These are phyloP conservation scores for Anisogramma anomala DNA, from an alignment of 2,329 filamentous ascomycete species.

Conservation along the genomic window DNA sequence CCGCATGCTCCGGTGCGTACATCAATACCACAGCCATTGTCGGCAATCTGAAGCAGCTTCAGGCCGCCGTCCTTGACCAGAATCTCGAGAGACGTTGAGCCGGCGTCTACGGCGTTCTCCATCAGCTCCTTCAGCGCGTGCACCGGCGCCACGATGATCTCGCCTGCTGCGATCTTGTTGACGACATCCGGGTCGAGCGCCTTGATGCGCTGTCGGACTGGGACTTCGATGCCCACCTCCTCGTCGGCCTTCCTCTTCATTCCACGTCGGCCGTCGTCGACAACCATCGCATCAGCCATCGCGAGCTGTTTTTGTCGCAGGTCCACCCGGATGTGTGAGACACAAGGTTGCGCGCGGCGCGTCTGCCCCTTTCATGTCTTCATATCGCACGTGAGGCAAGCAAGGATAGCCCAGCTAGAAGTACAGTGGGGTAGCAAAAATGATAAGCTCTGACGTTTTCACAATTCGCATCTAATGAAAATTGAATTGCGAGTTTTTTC, in stretches of 20 bases:
- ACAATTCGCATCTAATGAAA: too few relatives aligned
- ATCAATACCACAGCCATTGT: slow-evolving; percentile 93
- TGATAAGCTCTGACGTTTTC: too few relatives aligned
- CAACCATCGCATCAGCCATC: slow-evolving; percentile 33
- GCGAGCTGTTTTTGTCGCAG: not conserved
- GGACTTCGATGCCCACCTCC: not conserved
- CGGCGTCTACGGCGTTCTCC: slow-evolving; percentile 96
- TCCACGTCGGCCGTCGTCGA: slow-evolving; percentile 32
- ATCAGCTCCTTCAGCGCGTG: slow-evolving; percentile 94
- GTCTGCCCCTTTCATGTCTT: too few relatives aligned
- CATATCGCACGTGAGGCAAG: too few relatives aligned
- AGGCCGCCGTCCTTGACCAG: slow-evolving; percentile 89
- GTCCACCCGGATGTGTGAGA: not conserved
- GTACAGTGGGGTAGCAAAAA: too few relatives aligned
- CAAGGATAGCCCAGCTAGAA: too few relatives aligned
- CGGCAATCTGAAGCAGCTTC: slow-evolving; percentile 90
- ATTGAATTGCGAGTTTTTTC: too few relatives aligned
- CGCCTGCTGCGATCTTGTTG: slow-evolving; percentile 96
- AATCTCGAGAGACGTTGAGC: slow-evolving; percentile 81
- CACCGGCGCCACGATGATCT: slow-evolving; percentile 95
- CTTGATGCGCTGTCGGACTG: slow-evolving; percentile 30
- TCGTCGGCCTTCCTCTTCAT: slow-evolving; percentile 37
- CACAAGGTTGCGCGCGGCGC: too few relatives aligned
- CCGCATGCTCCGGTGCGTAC: slow-evolving; percentile 50
- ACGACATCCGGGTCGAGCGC: slow-evolving; percentile 85